Evolutionary conservation across 163 green algal genomes (phyloP), one percentile per base, ranked within the genome.

Genomic region (Scenedesmus sp.): DNA sequence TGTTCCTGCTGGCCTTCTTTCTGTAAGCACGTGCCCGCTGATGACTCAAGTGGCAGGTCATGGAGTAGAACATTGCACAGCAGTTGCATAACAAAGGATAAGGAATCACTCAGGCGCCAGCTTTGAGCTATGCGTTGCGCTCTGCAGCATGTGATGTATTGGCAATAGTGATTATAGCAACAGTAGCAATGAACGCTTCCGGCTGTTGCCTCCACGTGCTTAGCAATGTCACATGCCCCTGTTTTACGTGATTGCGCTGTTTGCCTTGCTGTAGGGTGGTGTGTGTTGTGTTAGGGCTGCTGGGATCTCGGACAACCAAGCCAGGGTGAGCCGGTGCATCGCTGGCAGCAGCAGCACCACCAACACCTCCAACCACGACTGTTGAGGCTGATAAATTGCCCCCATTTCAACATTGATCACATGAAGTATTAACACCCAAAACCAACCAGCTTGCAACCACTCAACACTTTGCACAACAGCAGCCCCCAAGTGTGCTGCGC

Each of bases 1-100:
- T 90, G 16, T 90, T 90, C 73, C 68, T 90, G 85, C 68, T 90
- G 15, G 85, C 26, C n/a, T 84, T 90, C 85, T 90, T 90, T 37
- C 68, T 90, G 85, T 90, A 40, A 83, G 85, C 65, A 76, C 33
- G 18, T 35, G 44, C 43, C n/a, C 40, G 70, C 70, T 79, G 30
- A 76, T 40, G 30, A 72, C 30, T 30, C 37, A 9, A 20, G 2
- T 4, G 65, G 6, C 65, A 76, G 2, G 30, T 6, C 40, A n/a
- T n/a, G 40, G 7, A 3, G 18, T 0, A 40, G 30, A 35, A 72
- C 51, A 16, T 61, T 61, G 51, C 20, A 16, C 51, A 22, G 51
- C 51, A 61, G 51, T 61, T 61, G 7, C 3, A 72, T 35, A 35
- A 72, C 59, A 72, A 5, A 30, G 15, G 26, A 65, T 30, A 24